Conservation (phyloP, 257 asterid genomes). For the Jaltomata sinuosa region DNA sequence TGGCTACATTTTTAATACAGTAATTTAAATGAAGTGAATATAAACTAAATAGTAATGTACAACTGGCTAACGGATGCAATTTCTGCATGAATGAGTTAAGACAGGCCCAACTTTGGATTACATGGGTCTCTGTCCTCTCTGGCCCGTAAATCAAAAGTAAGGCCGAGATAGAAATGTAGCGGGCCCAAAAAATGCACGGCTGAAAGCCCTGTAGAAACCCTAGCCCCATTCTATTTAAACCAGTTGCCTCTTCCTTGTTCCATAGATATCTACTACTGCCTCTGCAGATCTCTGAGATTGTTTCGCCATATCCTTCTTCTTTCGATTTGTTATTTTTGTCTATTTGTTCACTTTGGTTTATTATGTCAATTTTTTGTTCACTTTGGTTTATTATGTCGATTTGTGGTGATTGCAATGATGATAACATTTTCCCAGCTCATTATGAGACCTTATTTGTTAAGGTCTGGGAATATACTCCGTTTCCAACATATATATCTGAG, state of each 20-base stretch:
- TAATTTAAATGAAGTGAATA: too few relatives aligned
- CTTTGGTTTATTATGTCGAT: not conserved
- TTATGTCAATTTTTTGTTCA: not conserved
- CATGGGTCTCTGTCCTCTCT: not conserved
- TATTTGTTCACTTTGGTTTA: not conserved
- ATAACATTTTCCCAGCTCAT: slow-evolving; percentile 53
- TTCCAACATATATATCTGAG: slow-evolving; percentile 25
- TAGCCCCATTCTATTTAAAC: not conserved
- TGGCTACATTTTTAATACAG: not conserved
- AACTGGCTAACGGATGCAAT: not conserved
- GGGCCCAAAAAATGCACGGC: not conserved
- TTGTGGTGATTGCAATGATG: slow-evolving; percentile 26
- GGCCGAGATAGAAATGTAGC: not conserved
- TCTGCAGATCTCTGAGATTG: not conserved
- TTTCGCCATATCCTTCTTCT: not conserved
- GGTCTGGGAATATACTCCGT: slow-evolving; percentile 22
- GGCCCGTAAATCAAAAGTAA: not conserved
- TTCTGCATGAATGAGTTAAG: not conserved
- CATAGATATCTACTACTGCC: not conserved
- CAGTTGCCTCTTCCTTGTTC: not conserved
- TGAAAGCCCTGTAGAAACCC: not conserved
- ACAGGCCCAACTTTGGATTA: not conserved
- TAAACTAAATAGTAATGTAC: not conserved
- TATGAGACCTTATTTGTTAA: slow-evolving; percentile 37
- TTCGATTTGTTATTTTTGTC: not conserved